Percentiles rank a stretch among this genome's conserved stretches.
phyloP scores from a whole-genome alignment of 805 yeast genomes.

The Blastobotrys parvus region DNA sequence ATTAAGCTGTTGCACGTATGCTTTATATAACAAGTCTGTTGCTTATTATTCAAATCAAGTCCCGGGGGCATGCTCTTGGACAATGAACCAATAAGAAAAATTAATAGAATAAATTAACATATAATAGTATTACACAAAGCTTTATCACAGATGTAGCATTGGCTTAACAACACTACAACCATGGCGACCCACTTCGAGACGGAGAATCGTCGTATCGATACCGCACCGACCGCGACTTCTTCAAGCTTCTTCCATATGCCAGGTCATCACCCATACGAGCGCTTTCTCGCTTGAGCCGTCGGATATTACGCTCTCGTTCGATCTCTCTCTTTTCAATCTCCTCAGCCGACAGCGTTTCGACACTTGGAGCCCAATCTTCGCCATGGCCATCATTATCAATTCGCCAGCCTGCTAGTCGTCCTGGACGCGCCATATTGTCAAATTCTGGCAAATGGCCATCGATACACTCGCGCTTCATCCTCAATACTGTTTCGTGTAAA shows the following conservation, averaged over 20 bases:
- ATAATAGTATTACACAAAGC: no score
- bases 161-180: no score
- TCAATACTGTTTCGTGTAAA: constrained; percentile 67
- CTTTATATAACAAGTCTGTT: no score
- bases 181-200: neutral
- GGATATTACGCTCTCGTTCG: constrained; percentile 83
- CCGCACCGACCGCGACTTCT: neutral
- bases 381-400: constrained; percentile 71
- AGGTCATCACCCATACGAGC: constrained; percentile 60
- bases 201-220: neutral
- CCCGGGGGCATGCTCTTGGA: no score
- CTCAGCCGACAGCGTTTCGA: constrained; percentile 79
- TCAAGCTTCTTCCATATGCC: neutral
- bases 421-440: constrained; percentile 52
- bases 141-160: no score
- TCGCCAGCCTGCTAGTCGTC: constrained; percentile 58
- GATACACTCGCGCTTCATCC: constrained; percentile 71
- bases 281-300: constrained; percentile 89
- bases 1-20: no score
- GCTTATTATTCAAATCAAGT: no score
- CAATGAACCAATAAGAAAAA: no score
- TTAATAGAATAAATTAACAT: no score
- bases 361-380: constrained; percentile 76
- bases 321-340: constrained; percentile 93
- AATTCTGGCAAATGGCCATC: constrained; percentile 55